Evolutionary conservation across 1,284 basidiomycete genomes (phyloP), one percentile per base, ranked within the genome.

Genomic region (Macrocystidia cucumis): DNA sequence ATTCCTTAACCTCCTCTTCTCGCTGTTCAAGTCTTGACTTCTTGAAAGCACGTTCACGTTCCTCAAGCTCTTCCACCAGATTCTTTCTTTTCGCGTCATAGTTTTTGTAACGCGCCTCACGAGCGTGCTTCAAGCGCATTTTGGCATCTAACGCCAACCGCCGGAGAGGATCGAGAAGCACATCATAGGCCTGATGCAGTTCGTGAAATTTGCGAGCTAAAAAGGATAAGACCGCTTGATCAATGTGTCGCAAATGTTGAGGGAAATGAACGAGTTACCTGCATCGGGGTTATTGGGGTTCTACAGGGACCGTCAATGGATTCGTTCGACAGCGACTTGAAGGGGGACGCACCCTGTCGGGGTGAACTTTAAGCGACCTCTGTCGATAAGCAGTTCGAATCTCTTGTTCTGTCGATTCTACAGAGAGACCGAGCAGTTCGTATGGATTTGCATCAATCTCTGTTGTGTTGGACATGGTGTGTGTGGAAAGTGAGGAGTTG

Each of bases 351-450:
- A 78, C 86, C 52, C 84, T 76, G 58, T 92, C 90, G 12, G 90
- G 91, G 66, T 92, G 91, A 34, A 88, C 86, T 63, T 86, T 91
- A 41, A 91, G 68, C 3, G 88, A 91, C 26, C 77, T 67, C 45
- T 88, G 75, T 27, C 89, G 69, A 49, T 89, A 97, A 1, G 91
- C 88, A 7, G 77, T 83, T 45, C 80, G 75, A 44, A 96, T 86
- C 41, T 93, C 88, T 37, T 76, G 72, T 39, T 92, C 89, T 4
- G 81, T 83, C 5, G 88, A 76, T 37, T 84, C 80, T 7, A 69
- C 45, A 2, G 66, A 62, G 18, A 95, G 46, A 1, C 69, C 76
- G 1, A 96, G 67, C 1, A 91, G 62, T 37, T 82, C 78, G 54
- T 93, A 95, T 0, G 90, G 78, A 50, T 86, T 81, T 17, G 61